Percentiles rank a stretch among this genome's conserved stretches.
Conservation (phyloP, 1,284 basidiomycete genomes). For the Cutaneotrichosporon dermatis region DNA sequence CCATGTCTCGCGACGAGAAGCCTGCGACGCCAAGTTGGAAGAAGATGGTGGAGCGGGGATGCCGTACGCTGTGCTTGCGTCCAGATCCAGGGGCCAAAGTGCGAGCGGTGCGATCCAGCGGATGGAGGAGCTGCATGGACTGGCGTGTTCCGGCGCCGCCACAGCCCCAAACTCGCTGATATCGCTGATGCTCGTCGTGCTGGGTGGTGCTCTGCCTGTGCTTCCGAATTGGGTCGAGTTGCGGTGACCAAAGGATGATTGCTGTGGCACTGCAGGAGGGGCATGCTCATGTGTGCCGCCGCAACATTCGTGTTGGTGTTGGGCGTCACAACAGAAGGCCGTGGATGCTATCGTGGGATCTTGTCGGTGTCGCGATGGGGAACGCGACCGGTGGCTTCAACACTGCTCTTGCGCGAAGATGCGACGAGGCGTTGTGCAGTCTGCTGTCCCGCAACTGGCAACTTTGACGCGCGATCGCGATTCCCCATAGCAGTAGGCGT, state of each 20-base stretch:
- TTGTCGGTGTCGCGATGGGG: constrained; percentile 62
- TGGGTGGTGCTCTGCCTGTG: constrained; percentile 1
- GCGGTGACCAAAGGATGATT: neutral
- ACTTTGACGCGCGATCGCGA: constrained; percentile 49
- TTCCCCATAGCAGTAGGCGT: neutral
- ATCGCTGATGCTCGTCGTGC: constrained; percentile 7
- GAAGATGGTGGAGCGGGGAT: constrained; percentile 15
- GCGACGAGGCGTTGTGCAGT: constrained; percentile 55
- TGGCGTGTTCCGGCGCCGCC: constrained; percentile 4
- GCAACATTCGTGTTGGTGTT: constrained; percentile 16
- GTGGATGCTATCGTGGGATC: constrained; percentile 86
- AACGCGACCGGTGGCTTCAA: constrained; percentile 8
- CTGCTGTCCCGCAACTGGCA: constrained; percentile 82
- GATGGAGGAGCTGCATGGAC: constrained; percentile 22
- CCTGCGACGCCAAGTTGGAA: neutral
- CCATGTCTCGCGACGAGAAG: constrained; percentile 16
- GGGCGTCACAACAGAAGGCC: constrained; percentile 22
- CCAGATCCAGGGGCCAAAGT: constrained; percentile 42
- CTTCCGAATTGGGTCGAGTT: neutral
- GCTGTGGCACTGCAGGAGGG: constrained; percentile 27
- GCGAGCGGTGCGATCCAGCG: constrained; percentile 31
- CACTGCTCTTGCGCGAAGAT: constrained; percentile 23
- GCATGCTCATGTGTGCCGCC: constrained; percentile 22
- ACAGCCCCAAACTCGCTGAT: constrained; percentile 14
- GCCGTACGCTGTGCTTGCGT: constrained; percentile 22